Base-by-base conservation (phyloP, 1,284 basidiomycete species). In the Malassezia restricta region DNA sequence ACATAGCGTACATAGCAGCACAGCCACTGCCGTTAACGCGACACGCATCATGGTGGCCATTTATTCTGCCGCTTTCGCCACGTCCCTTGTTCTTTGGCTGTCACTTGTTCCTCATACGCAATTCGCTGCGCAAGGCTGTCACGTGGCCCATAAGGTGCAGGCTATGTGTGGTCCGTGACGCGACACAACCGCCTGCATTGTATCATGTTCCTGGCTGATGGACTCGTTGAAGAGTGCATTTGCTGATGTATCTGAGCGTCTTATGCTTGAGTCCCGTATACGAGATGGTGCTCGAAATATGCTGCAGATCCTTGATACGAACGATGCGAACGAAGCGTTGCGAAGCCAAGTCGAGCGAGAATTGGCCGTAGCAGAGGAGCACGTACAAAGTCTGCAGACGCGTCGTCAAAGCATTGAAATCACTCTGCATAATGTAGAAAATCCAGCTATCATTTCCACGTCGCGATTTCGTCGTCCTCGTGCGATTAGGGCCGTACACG, bases 241-340 rank as follows among this genome's bases (percentile, higher is more conserved):
- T 35, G 2, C 38, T 9, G 49, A 49, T 8, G 31, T 50, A 2
- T 15, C 32, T 8, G 32, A 35, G 29, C 47, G 43, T 9, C 78
- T 87, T 37, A 79, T 81, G 57, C 77, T 83, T 54, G 83, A 86
- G 73, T 81, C 80, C 56, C 80, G 83, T 53, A 86, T 89, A 64
- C 85, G 82, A 68, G 85, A 87, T 73, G 87, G 87, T 14, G 87
- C 87, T 1, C 85, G 87, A 75, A 86, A 84, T 57, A 77, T 90
- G 48, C 76, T 90, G 42, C 80, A 81, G 56, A 81, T 84, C 74
- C 76, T 79, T 28, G 74, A 62, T 33, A 81, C 80, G 50, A 75
- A 75, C 20, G 29, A 33, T 3, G 37, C 33, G n/a, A 45, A 24
- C 8, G 47, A 38, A 12, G 41, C 41, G 11, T 76, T 87, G 62